Evolutionary conservation across 208 protist species (phyloP), one percentile per base, ranked within the genome.

Genomic region (Leptomonas seymouri): DNA sequence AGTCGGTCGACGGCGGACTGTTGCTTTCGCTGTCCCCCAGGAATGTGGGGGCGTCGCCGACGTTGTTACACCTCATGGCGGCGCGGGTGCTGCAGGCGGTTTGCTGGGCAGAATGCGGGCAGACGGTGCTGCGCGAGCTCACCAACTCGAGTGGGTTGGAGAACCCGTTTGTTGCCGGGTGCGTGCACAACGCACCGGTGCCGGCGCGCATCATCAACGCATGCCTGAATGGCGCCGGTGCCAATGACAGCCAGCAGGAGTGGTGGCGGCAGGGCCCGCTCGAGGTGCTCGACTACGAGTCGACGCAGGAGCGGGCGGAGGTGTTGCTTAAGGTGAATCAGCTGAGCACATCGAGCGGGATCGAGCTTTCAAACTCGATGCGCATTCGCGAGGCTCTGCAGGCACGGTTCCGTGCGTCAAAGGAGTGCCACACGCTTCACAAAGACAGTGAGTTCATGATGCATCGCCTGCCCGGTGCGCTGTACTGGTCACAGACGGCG

Each of bases 271-370:
- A 69, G 63, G 71, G 71, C 18, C 71, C 71, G 39, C 44, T 76
- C 18, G 41, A 76, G 71, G 71, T 76, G 63, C 71, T 76, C 34
- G 71, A 67, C 57, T 76, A 76, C 63, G 63, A 65, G 48, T 76
- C 71, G 15, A 34, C 71, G 48, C 71, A 76, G 46, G 71, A 76
- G 63, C 71, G 67, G 34, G 67, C 61, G 16, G 59, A 63, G 36
- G 58, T 76, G 28, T 56, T 76, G 57, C 55, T 36, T 48, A 76
- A 25, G 21, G 71, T 76, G 21, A 45, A 39, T 41, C 71, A 54
- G 6, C 42, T 76, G 21, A 16, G 39, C 49, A 50, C 42, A 16
- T 70, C 62, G 8, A 42, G 46, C 28, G 60, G 44, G 31, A 67
- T 76, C 34, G 71, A 76, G 25, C n/a, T 67, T 18, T 50, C 49